A percentile compares a stretch with the other conserved stretches of the same genome.
phyloP scores from a whole-genome alignment of 768 basidiomycete genomes.

The Gelatoporia subvermispora region DNA sequence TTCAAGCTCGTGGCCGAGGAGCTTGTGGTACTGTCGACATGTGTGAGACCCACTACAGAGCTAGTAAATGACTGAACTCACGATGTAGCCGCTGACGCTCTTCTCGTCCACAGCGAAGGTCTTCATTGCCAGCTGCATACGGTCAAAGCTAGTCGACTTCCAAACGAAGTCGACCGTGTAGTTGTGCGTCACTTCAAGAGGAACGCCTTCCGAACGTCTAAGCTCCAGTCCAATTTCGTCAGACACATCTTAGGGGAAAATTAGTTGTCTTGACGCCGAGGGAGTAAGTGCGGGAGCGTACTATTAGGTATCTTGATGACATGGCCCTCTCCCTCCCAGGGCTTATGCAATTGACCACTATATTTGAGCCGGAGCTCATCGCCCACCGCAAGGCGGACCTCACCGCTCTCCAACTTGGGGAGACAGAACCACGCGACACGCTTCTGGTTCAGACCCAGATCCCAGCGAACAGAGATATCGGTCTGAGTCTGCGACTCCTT shows the following conservation, averaged over 20 bases:
- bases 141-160: conserved; percentile 99
- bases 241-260: conserved; percentile 68
- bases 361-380: conserved; percentile 92
- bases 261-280: background rate
- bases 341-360: conserved; percentile 81
- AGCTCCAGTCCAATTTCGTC: conserved; percentile 97
- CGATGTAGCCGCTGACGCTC: conserved; percentile 96
- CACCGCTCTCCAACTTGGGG: conserved; percentile 96
- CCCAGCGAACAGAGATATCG: conserved; percentile 94
- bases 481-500: conserved; percentile 99
- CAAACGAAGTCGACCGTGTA: conserved; percentile 99
- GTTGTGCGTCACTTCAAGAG: conserved; percentile 88
- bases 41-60: background rate
- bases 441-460: conserved; percentile 97
- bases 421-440: conserved; percentile 97
- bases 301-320: conserved; percentile 99
- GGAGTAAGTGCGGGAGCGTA: conserved; percentile 34
- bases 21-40: conserved; percentile 81
- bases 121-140: conserved; percentile 99
- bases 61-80: background rate
- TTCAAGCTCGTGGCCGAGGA: conserved; percentile 95
- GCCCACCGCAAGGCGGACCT: conserved; percentile 93
- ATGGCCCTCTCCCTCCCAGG: conserved; percentile 97
- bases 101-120: conserved; percentile 99
- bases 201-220: conserved; percentile 85